phyloP scores from a whole-genome alignment of 2,329 filamentous ascomycete genomes.

The Fusarium setosum region DNA sequence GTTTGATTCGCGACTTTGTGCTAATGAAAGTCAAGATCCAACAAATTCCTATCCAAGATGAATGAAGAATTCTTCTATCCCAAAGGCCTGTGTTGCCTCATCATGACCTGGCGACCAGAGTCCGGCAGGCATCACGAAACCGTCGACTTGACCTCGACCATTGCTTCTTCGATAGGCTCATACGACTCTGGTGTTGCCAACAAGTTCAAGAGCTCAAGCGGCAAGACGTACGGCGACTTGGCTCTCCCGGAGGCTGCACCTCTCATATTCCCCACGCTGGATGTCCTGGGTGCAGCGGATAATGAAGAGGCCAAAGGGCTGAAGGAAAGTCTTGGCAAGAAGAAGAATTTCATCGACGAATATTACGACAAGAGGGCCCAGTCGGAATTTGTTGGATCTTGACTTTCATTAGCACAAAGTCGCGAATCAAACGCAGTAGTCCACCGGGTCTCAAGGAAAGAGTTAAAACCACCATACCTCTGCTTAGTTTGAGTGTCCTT shows the following conservation, averaged over 20 bases:
- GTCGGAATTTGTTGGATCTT: neutral
- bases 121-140: constrained; percentile 29
- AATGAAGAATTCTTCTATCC: constrained; percentile 68
- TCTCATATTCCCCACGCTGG: constrained; percentile 59
- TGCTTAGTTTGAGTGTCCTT: constrained; percentile 49
- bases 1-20: no score
- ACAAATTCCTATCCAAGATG: constrained; percentile 65
- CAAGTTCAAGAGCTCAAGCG: neutral
- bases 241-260: constrained; percentile 58
- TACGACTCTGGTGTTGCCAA: neutral
- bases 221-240: constrained; percentile 38
- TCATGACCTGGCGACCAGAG: constrained; percentile 64
- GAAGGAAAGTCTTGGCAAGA: constrained; percentile 4
- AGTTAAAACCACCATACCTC: no score
- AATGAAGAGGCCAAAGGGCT: neutral
- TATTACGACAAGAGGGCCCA: constrained; percentile 7
- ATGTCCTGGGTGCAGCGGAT: constrained; percentile 29
- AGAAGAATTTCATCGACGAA: neutral
- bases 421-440: no score
- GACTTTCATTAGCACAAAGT: neutral
- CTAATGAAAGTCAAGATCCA: constrained; percentile 51
- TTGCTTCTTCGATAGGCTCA: neutral
- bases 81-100: constrained; percentile 59
- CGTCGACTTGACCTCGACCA: constrained; percentile 20
- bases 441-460: no score